Conservation (phyloP, 2,329 filamentous ascomycete genomes). For the Trichoderma citrinoviride region DNA sequence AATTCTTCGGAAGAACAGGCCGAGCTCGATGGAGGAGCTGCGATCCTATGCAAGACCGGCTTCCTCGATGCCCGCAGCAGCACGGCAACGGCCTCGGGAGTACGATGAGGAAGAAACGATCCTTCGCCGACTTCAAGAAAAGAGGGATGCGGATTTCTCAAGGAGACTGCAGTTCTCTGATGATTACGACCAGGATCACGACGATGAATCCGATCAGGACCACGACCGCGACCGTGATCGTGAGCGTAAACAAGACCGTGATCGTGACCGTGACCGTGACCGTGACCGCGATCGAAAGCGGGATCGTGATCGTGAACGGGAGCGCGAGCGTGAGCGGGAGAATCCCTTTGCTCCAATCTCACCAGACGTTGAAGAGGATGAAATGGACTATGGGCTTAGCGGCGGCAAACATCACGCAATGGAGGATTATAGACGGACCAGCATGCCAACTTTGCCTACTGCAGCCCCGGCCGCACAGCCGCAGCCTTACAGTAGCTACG, state of each 20-base stretch:
- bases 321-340: constrained; percentile 2
- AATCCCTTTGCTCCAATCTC: constrained; percentile 17
- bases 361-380: constrained; percentile 30
- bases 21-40: constrained; percentile 20
- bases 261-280: background rate
- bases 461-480: constrained; percentile 27
- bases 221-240: background rate
- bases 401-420: constrained; percentile 59
- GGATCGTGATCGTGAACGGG: background rate
- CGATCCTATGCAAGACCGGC: constrained; percentile 17
- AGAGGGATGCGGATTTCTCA: constrained; percentile 43
- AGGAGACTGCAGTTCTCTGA: constrained; percentile 39
- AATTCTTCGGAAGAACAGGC: constrained; percentile 17
- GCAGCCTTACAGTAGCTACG: constrained; percentile 35
- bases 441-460: constrained; percentile 31
- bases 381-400: constrained; percentile 47
- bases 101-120: constrained; percentile 52
- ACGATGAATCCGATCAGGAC: background rate
- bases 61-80: constrained; percentile 24
- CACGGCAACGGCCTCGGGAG: constrained; percentile 29
- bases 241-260: background rate
- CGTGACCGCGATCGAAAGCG: background rate
- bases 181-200: constrained; percentile 2
- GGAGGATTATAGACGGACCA: constrained; percentile 49
- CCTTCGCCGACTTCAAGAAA: constrained; percentile 47